Percentiles rank a stretch among this genome's conserved stretches.
Evolutionary conservation across 345 rosid species (phyloP).

Genomic region (Brassica carinata): DNA sequence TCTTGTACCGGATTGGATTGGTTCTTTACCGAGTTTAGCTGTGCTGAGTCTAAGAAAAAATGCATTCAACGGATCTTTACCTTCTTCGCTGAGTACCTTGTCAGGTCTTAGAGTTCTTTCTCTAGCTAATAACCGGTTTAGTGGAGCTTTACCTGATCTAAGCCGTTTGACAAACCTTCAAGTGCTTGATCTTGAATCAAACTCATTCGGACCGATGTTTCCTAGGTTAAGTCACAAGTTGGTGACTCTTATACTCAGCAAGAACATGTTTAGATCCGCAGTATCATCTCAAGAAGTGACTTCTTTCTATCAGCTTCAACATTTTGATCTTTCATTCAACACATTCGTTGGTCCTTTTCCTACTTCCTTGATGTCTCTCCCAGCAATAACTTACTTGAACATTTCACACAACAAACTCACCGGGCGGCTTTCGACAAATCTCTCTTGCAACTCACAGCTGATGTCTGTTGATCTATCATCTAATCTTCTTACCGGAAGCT

Average conservation of each 20-base stretch:
- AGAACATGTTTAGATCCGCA: slow-evolving; percentile 83
- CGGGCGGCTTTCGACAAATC: slow-evolving; percentile 68
- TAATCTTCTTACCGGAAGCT: slow-evolving; percentile 75
- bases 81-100: slow-evolving; percentile 61
- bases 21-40: slow-evolving; percentile 54
- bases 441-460: slow-evolving; percentile 68
- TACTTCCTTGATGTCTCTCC: slow-evolving; percentile 61
- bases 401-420: slow-evolving; percentile 84
- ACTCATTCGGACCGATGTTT: slow-evolving; percentile 73
- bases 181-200: slow-evolving; percentile 83
- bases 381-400: slow-evolving; percentile 61
- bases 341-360: slow-evolving; percentile 84
- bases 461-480: slow-evolving; percentile 72
- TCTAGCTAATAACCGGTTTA: slow-evolving; percentile 75
- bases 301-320: slow-evolving; percentile 73
- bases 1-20: slow-evolving; percentile 63
- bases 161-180: slow-evolving; percentile 77
- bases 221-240: slow-evolving; percentile 75
- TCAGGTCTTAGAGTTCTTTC: slow-evolving; percentile 76
- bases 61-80: slow-evolving; percentile 70
- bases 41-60: slow-evolving; percentile 83
- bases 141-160: slow-evolving; percentile 71
- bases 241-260: slow-evolving; percentile 67
- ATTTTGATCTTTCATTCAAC: slow-evolving; percentile 78
- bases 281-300: slow-evolving; percentile 58